phyloP scores from a whole-genome alignment of 768 basidiomycete genomes.

The Vishniacozyma victoriae region DNA sequence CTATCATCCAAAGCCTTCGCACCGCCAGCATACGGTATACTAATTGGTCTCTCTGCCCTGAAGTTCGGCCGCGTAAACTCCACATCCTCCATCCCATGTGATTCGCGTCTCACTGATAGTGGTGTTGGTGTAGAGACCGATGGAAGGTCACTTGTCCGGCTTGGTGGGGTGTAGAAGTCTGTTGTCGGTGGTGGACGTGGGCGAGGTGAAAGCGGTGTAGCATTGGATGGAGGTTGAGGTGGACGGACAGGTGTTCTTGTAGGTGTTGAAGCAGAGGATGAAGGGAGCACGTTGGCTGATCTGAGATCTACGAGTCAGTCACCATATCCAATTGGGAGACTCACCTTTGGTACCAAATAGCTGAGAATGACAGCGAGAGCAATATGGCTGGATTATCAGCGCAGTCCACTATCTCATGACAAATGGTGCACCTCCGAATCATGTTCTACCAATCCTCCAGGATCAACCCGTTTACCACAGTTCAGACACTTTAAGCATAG shows the following conservation, averaged over 20 bases:
- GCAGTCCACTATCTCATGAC: not conserved
- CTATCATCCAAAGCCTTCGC: constrained; percentile 34
- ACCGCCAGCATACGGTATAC: constrained; percentile 33
- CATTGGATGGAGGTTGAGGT: constrained; percentile 1
- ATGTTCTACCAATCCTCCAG: constrained; percentile 39
- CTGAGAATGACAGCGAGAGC: constrained; percentile 38
- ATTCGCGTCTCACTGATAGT: constrained; percentile 8
- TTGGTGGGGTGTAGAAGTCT: constrained; percentile 35
- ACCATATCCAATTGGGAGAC: not conserved
- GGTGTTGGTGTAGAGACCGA: constrained; percentile 11
- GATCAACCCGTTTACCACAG: constrained; percentile 40
- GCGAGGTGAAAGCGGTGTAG: constrained; percentile 1
- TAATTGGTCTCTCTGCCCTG: constrained; percentile 21
- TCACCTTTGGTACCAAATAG: constrained; percentile 36
- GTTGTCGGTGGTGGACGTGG: constrained; percentile 16
- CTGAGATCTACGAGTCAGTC: constrained; percentile 22
- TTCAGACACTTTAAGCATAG: constrained; percentile 39
- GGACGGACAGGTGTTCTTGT: constrained; percentile 7
- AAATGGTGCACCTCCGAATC: constrained; percentile 22
- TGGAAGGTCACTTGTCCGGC: constrained; percentile 6
- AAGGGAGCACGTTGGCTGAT: constrained; percentile 23
- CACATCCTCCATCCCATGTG: not conserved
- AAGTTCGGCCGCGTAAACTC: constrained; percentile 29
- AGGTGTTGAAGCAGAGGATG: constrained; percentile 9
- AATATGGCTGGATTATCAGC: constrained; percentile 27